Conservation (phyloP, 257 asterid species). For the Solanum okadae region DNA sequence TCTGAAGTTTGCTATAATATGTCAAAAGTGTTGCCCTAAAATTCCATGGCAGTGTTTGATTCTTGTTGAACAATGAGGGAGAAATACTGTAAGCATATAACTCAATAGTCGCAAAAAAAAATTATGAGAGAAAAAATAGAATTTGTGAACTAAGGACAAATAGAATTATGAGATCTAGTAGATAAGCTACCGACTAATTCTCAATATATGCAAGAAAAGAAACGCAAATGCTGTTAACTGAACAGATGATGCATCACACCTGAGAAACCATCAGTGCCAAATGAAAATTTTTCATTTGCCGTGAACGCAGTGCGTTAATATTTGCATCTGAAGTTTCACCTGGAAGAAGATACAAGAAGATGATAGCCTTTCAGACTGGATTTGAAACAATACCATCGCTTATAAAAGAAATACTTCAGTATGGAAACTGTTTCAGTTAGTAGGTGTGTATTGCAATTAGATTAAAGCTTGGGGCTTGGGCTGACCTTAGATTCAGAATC, state of each 20-base stretch:
- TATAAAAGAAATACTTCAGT: background rate
- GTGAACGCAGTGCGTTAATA: conserved; percentile 53
- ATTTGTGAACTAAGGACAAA: background rate
- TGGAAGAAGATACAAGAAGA: conserved; percentile 13
- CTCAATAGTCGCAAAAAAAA: background rate
- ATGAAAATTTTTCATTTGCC: conserved; percentile 93
- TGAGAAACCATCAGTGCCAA: conserved; percentile 86
- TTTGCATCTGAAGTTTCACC: conserved; percentile 72
- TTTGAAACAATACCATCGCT: background rate
- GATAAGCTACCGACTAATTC: background rate
- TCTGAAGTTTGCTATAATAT: background rate
- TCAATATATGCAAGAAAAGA: background rate
- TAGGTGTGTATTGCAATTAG: background rate
- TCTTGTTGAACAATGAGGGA: background rate
- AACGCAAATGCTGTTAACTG: background rate
- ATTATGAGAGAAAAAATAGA: background rate
- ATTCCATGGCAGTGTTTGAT: background rate
- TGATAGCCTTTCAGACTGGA: background rate
- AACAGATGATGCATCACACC: conserved; percentile 34
- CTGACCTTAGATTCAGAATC: background rate
- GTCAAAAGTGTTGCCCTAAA: background rate
- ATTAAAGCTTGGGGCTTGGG: background rate
- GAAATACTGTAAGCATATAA: background rate
- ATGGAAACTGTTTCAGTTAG: background rate
- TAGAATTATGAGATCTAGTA: background rate